Percentiles rank a stretch among this genome's conserved stretches.
Evolutionary conservation across 495 filamentous ascomycete genomes (phyloP).

Genomic region (Aspergillus nidulans): DNA sequence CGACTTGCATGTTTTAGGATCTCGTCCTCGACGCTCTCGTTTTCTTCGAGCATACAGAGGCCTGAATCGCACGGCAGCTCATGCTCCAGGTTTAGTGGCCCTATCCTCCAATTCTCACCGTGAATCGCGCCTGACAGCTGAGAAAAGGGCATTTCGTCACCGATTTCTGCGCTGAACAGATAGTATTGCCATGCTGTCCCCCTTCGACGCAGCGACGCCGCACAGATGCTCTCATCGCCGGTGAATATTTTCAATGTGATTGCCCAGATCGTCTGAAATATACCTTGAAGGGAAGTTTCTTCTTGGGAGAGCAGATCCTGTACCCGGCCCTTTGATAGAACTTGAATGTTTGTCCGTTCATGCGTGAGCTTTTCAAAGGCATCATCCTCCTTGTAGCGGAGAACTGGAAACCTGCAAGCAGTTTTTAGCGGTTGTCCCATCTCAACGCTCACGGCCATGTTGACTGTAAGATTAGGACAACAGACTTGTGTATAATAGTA

Average conservation of each 20-base stretch:
- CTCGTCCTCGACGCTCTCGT: neutral
- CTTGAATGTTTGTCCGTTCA: neutral
- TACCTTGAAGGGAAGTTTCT: neutral
- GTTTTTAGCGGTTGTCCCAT: neutral
- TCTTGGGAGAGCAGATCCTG: neutral
- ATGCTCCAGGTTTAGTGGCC: neutral
- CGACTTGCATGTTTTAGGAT: neutral
- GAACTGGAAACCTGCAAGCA: neutral
- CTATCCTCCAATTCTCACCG: neutral
- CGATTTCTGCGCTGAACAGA: neutral
- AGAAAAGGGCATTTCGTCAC: neutral
- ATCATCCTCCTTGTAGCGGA: neutral
- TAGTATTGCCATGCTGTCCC: neutral
- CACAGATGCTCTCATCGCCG: neutral
- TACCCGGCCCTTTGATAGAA: neutral
- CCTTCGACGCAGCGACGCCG: neutral
- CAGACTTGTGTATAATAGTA: neutral
- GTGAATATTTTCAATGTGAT: neutral
- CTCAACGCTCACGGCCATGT: neutral
- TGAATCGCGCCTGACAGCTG: neutral
- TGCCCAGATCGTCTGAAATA: neutral
- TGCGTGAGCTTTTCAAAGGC: neutral
- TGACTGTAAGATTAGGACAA: neutral
- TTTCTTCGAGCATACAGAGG: neutral
- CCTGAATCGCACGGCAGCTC: neutral